Base-by-base conservation (phyloP, 768 basidiomycete genomes). In the Boletellus ananiceps region DNA sequence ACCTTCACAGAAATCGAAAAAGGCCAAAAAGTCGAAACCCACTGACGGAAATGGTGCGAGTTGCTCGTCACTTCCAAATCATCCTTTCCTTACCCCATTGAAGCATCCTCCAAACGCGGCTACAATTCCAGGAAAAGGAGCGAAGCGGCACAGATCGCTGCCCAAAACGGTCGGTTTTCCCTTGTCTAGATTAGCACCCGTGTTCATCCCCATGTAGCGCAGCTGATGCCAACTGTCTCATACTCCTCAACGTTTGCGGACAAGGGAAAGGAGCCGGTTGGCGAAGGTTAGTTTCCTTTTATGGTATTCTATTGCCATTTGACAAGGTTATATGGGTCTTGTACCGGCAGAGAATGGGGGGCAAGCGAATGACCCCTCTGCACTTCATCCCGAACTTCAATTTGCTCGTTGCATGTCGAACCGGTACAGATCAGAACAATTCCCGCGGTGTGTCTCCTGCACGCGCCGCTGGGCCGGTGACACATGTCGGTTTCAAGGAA, bases 381-480 rank as follows among this genome's bases (percentile, higher is more conserved):
- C 71, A 2, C 67, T 81, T 34, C 72, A 79, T 37, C 81, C 83
- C 4, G 88, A 91, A 60, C 71, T 85, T 21, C 88, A 91, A 50
- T 83, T 81, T 52, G 83, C 87, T 2, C 79, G 88, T 5, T 91
- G 88, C 70, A 91, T 91, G 88, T 88, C 88, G 0, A 85, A 81
- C 58, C 77, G 85, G 41, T 90, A 89, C 64, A 79, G 79, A 53
- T 69, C 73, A 38, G 86, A 88, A 55, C 73, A 77, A 44, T 87
- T 89, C 66, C 85, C 88, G 35, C 82, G 85, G 13, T 91, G 88
- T 59, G 84, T 90, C 32, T 84, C 87, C 3, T 91, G 88, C 65
- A 89, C 84, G 31, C 83, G 88, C 36, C 83, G 88, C 19, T 90
- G 88, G 88, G 87, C 87, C 1, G 88, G 88, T 35, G 88, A 91